Conservation (phyloP, 1,139 yeast species). For the Candida gigantensis region DNA sequence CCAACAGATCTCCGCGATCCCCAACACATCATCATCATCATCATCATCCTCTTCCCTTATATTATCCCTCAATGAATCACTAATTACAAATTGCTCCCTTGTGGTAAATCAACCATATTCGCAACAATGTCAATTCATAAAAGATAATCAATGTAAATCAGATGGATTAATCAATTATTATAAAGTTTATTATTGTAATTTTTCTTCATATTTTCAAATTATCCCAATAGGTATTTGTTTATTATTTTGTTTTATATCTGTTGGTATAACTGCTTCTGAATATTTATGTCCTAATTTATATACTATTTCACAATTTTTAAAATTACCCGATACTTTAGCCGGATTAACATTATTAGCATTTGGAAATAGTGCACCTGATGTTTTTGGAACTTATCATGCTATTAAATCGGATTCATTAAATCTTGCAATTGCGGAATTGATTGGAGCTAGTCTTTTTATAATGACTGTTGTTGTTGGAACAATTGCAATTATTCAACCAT, state of each 20-base stretch:
- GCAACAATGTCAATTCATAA: slow-evolving; percentile 48
- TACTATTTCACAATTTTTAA: slow-evolving; percentile 57
- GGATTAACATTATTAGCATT: slow-evolving; percentile 87
- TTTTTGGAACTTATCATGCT: slow-evolving; percentile 81
- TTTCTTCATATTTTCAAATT: slow-evolving; percentile 13
- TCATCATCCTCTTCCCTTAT: background rate
- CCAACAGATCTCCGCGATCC: too few relatives aligned
- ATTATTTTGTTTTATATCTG: slow-evolving; percentile 50
- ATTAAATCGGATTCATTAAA: slow-evolving; percentile 67
- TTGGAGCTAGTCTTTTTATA: slow-evolving; percentile 85
- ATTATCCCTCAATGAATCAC: background rate
- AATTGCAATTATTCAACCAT: slow-evolving; percentile 70
- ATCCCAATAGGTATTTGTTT: slow-evolving; percentile 20
- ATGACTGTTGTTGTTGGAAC: slow-evolving; percentile 73
- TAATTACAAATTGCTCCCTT: slow-evolving; percentile 5
- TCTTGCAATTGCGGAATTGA: slow-evolving; percentile 81
- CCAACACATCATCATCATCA: too few relatives aligned
- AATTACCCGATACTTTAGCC: slow-evolving; percentile 74
- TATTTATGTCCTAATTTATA: slow-evolving; percentile 74
- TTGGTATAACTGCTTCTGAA: slow-evolving; percentile 77
- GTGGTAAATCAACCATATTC: slow-evolving; percentile 18
- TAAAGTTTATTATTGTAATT: slow-evolving; percentile 38
- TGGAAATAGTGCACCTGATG: slow-evolving; percentile 93
- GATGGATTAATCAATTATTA: slow-evolving; percentile 47
- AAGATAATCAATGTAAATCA: slow-evolving; percentile 38